These are phyloP conservation scores for Eragrostis curvula DNA, from an alignment of 176 grass and related monocot genomes.

Conservation along the genomic window DNA sequence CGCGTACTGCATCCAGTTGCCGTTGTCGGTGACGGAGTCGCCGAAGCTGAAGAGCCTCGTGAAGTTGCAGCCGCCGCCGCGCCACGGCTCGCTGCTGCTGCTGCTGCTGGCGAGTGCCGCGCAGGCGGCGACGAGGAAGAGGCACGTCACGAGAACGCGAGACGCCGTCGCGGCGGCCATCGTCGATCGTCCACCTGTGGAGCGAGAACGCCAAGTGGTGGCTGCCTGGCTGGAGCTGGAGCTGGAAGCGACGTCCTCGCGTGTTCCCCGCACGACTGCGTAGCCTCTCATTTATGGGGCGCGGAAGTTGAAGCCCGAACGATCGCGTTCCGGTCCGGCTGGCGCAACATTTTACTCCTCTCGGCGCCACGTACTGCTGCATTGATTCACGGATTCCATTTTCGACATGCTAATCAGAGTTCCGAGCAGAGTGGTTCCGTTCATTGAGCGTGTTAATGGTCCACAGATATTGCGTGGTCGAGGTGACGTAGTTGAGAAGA, in stretches of 20 bases:
- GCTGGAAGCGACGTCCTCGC: too few relatives aligned
- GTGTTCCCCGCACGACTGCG: neutral
- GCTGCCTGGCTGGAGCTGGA: neutral
- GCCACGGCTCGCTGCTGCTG: neutral
- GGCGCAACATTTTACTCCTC: neutral
- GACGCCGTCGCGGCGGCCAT: neutral
- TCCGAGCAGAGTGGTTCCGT: neutral
- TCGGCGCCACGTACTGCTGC: neutral
- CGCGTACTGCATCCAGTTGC: constrained; percentile 55
- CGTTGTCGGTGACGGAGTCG: constrained; percentile 66
- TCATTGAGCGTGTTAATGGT: neutral
- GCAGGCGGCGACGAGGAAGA: neutral
- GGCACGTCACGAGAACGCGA: neutral
- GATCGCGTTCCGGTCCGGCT: neutral
- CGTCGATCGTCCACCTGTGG: neutral
- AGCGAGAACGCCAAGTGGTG: neutral
- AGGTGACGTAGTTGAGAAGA: neutral
- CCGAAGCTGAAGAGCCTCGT: constrained; percentile 67
- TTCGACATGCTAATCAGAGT: neutral
- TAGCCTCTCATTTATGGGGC: constrained; percentile 22
- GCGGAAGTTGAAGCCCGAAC: neutral
- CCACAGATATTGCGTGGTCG: neutral
- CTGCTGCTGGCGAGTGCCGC: neutral
- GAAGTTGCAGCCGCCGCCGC: constrained; percentile 42
- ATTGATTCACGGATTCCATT: neutral